Evolutionary conservation across 768 basidiomycete genomes (phyloP).

Genomic region (Daedaleopsis sinensis): DNA sequence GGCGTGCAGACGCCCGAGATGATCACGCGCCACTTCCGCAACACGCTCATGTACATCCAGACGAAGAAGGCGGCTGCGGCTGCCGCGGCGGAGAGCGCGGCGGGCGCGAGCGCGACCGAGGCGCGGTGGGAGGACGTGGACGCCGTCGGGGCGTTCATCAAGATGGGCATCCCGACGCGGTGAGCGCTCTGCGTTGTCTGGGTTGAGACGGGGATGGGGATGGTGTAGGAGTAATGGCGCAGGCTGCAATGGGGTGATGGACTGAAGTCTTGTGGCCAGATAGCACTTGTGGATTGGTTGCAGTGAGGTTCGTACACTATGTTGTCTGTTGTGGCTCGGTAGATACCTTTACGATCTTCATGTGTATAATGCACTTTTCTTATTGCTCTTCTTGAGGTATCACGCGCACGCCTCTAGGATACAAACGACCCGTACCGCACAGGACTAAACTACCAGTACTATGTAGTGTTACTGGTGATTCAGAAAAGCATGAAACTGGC

Average conservation of each 20-base stretch:
- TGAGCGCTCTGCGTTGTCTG: constrained; percentile 4
- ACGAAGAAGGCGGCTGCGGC: constrained; percentile 67
- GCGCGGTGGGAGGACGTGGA: constrained; percentile 87
- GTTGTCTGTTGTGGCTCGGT: constrained; percentile 19
- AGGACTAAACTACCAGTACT: too few relatives aligned
- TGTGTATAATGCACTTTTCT: constrained; percentile 21
- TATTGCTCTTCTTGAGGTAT: constrained; percentile 16
- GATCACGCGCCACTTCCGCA: constrained; percentile 92
- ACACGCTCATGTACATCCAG: constrained; percentile 84
- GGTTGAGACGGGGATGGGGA: background rate
- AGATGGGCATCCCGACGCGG: constrained; percentile 69
- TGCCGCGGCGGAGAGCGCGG: constrained; percentile 36
- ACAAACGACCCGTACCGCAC: too few relatives aligned
- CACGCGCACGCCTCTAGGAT: too few relatives aligned
- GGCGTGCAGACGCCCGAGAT: constrained; percentile 92
- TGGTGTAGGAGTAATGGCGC: background rate
- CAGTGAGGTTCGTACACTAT: constrained; percentile 4
- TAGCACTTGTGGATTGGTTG: constrained; percentile 6
- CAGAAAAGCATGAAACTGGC: too few relatives aligned
- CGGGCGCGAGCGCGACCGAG: constrained; percentile 26
- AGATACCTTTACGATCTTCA: constrained; percentile 18
- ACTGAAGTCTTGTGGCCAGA: constrained; percentile 7
- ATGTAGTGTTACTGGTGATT: too few relatives aligned
- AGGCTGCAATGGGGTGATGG: background rate
- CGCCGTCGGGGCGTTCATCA: constrained; percentile 83